Conservation (phyloP, 2,329 filamentous ascomycete species). For the Ophiostoma himal-ulmi region DNA sequence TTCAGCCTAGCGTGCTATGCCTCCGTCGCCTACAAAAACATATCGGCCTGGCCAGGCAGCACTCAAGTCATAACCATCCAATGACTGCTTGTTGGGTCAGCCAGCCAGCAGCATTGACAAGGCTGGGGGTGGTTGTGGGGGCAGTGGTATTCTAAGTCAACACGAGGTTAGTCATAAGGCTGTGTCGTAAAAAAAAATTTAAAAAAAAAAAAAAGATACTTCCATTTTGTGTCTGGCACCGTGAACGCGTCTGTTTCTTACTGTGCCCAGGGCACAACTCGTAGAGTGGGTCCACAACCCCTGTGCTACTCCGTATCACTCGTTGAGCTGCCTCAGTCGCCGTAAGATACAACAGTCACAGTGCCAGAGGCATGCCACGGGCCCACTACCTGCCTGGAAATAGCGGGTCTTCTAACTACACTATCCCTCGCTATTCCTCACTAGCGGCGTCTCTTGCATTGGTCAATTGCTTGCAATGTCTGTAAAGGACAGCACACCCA, state of each 20-base stretch:
- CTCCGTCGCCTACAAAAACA: background rate
- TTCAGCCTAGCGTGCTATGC: background rate
- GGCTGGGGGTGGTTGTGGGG: background rate
- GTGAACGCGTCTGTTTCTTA: background rate
- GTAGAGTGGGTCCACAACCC: background rate
- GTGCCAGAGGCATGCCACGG: background rate
- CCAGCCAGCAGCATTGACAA: background rate
- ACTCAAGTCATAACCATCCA: background rate
- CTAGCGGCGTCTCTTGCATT: background rate
- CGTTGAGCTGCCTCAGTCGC: background rate
- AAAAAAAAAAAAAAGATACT: background rate
- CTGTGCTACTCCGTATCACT: background rate
- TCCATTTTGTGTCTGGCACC: background rate
- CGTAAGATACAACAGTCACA: background rate
- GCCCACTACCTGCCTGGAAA: background rate
- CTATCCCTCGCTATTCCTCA: background rate
- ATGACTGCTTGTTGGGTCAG: background rate
- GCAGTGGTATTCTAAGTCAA: background rate
- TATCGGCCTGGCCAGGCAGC: background rate
- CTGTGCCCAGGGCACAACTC: background rate
- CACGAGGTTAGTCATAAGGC: background rate
- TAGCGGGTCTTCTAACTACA: slow-evolving; percentile 10
- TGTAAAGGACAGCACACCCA: slow-evolving; percentile 17
- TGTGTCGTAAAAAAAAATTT: background rate
- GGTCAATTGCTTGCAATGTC: slow-evolving; percentile 13